Conservation (phyloP, 495 filamentous ascomycete species). For the Lasiosphaeriaceae sp. region DNA sequence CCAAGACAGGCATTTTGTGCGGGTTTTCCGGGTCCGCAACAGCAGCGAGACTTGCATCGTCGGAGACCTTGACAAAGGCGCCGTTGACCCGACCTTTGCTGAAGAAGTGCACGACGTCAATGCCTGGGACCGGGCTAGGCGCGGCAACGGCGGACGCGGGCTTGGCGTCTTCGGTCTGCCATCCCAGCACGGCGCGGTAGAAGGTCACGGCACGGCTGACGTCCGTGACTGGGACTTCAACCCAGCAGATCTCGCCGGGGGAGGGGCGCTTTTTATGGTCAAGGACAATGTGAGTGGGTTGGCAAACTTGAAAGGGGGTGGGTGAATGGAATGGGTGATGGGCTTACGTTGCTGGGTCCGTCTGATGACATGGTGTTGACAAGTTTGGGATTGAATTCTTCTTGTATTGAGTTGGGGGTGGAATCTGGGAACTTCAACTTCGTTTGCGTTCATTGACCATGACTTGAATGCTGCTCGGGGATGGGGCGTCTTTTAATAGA, state of each 20-base stretch:
- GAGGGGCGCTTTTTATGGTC: background rate
- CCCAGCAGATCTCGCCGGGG: conserved; percentile 9
- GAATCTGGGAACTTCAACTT: no score
- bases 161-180: background rate
- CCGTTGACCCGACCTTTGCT: conserved; percentile 5
- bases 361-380: no score
- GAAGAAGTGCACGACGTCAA: conserved; percentile 4
- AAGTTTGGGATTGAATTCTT: no score
- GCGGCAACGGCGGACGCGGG: background rate
- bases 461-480: no score
- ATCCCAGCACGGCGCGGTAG: conserved; percentile 7
- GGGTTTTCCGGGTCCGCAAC: background rate
- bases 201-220: conserved; percentile 6
- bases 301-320: no score
- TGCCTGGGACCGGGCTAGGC: conserved; percentile 5
- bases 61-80: conserved; percentile 10
- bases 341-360: no score
- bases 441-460: no score
- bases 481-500: no score
- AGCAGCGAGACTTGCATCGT: background rate
- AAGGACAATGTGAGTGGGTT: no score
- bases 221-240: conserved; percentile 6
- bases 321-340: no score
- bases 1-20: conserved; percentile 1
- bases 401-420: no score